Conservation (phyloP, 177 flowering plant genomes). For the Vitis hybrid region DNA sequence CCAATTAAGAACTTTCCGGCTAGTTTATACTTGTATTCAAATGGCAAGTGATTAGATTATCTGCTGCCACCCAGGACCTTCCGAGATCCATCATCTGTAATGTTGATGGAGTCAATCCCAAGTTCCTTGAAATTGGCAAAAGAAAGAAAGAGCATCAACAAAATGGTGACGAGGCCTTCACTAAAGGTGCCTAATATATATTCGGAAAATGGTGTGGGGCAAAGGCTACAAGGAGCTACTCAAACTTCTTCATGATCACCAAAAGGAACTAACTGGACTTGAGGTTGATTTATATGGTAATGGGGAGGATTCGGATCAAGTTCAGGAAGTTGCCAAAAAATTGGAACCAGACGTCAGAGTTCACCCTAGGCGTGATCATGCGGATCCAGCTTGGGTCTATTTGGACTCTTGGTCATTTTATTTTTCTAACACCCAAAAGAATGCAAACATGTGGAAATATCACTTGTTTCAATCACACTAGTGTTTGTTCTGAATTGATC, state of each 20-base stretch:
- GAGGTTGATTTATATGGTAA: constrained; percentile 84
- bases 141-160: constrained; percentile 52
- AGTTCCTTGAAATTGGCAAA: constrained; percentile 56
- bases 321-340: constrained; percentile 66
- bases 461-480: no score
- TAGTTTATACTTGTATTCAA: no score
- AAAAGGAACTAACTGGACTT: constrained; percentile 65
- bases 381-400: constrained; percentile 44
- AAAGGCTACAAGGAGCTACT: constrained; percentile 94
- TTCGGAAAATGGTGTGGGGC: constrained; percentile 97
- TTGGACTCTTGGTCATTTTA: no score
- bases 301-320: constrained; percentile 88
- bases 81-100: constrained; percentile 66
- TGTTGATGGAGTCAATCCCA: constrained; percentile 96
- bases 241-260: constrained; percentile 63
- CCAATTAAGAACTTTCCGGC: no score
- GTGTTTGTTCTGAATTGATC: no score
- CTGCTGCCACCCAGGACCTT: constrained; percentile 41
- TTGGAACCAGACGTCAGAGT: constrained; percentile 59
- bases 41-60: constrained; percentile 49
- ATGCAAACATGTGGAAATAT: no score
- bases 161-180: constrained; percentile 46
- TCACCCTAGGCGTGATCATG: constrained; percentile 90
- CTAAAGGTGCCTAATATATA: constrained; percentile 77
- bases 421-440: no score